A percentile compares a stretch with the other conserved stretches of the same genome.
Conservation (phyloP, 1,139 yeast genomes). For the Debaryomycetaceae sp. region DNA sequence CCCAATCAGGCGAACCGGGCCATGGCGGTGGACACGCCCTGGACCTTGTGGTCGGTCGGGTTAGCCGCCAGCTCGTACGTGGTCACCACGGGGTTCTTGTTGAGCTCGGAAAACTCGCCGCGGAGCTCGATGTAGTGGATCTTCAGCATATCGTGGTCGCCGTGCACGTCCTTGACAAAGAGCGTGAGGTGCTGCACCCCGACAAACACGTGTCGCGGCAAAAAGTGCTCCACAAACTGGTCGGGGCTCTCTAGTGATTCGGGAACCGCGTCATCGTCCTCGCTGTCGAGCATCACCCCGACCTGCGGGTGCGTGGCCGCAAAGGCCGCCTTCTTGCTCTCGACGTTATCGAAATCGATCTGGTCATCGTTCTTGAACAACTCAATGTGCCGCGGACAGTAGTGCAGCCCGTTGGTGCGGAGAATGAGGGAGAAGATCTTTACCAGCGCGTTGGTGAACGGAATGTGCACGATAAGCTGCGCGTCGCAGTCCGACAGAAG, state of each 20-base stretch:
- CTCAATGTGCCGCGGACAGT: slow-evolving; percentile 61
- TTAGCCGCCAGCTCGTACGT: slow-evolving; percentile 87
- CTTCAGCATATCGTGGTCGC: slow-evolving; percentile 49
- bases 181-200: slow-evolving; percentile 60
- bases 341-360: slow-evolving; percentile 62
- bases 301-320: slow-evolving; percentile 54
- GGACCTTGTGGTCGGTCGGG: slow-evolving; percentile 73
- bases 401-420: slow-evolving; percentile 50
- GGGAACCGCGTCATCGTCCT: slow-evolving; percentile 21
- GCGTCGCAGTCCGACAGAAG: slow-evolving; percentile 74
- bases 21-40: too few relatives aligned
- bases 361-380: slow-evolving; percentile 61
- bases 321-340: slow-evolving; percentile 39
- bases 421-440: slow-evolving; percentile 65
- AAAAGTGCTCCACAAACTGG: slow-evolving; percentile 71
- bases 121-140: slow-evolving; percentile 69
- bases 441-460: slow-evolving; percentile 61
- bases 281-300: slow-evolving; percentile 26
- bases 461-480: slow-evolving; percentile 66
- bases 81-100: slow-evolving; percentile 61
- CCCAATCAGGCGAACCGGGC: too few relatives aligned
- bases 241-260: slow-evolving; percentile 21
- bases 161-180: slow-evolving; percentile 58
- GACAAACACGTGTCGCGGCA: slow-evolving; percentile 67
- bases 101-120: slow-evolving; percentile 61